A percentile compares a stretch with the other conserved stretches of the same genome.
Evolutionary conservation across 163 green algal genomes (phyloP).

Genomic region (Coccomyxa subellipsoidea): DNA sequence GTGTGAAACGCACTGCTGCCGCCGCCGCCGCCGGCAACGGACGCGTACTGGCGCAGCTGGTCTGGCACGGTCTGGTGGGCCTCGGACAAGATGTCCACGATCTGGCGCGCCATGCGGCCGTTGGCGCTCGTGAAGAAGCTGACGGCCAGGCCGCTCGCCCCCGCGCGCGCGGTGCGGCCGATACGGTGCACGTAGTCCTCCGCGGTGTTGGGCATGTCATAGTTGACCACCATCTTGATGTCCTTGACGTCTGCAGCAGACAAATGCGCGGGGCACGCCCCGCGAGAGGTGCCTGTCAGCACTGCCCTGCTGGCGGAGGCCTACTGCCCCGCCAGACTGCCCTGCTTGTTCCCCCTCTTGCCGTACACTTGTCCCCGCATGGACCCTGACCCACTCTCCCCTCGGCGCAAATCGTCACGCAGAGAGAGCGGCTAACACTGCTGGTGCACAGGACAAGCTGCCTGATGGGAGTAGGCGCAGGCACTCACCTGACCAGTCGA

Average conservation of each 20-base stretch:
- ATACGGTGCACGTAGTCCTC: constrained; percentile 41
- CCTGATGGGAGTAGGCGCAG: neutral
- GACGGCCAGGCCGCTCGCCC: constrained; percentile 8
- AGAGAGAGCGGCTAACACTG: too few relatives aligned
- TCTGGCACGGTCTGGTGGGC: constrained; percentile 46
- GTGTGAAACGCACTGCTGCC: neutral
- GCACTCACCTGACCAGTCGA: neutral
- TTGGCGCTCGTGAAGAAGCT: constrained; percentile 49
- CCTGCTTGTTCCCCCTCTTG: neutral
- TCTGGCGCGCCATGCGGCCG: constrained; percentile 52
- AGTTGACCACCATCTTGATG: constrained; percentile 92
- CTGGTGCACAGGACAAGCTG: neutral
- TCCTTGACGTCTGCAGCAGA: constrained; percentile 80
- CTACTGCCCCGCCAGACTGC: neutral
- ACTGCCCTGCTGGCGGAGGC: neutral
- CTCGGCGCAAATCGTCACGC: too few relatives aligned
- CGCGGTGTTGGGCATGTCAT: constrained; percentile 82
- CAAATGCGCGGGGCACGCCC: neutral
- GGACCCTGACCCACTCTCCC: neutral
- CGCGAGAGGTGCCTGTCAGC: neutral
- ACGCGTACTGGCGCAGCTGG: constrained; percentile 42
- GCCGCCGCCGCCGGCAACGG: constrained; percentile 2
- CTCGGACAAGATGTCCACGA: constrained; percentile 48
- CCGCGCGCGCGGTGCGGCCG: constrained; percentile 16
- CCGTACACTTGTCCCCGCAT: neutral